These are phyloP conservation scores for Aspergillus glaucus DNA, from an alignment of 2,329 filamentous ascomycete species.

Conservation along the genomic window DNA sequence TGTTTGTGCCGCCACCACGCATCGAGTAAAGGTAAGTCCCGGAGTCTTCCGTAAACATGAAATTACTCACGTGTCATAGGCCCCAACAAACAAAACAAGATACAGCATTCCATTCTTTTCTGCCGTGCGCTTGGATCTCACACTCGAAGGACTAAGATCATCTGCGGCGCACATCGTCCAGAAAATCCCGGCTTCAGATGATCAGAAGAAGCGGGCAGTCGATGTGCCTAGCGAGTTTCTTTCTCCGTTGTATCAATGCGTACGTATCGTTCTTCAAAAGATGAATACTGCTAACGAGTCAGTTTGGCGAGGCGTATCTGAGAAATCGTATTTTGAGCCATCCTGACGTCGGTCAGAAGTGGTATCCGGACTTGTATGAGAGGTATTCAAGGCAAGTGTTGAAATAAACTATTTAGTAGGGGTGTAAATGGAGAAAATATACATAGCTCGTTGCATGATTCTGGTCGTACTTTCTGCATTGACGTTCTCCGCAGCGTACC, in stretches of 20 bases:
- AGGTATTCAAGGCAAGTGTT: constrained; percentile 22
- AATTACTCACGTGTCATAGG: constrained; percentile 10
- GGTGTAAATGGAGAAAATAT: background rate
- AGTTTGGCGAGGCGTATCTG: constrained; percentile 33
- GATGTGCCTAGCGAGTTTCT: constrained; percentile 34
- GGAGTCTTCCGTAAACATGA: no score
- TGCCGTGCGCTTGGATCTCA: constrained; percentile 45
- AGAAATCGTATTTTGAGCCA: constrained; percentile 33
- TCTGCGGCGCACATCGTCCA: constrained; percentile 27
- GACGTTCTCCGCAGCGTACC: no score
- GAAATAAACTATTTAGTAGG: background rate
- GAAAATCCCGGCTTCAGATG: constrained; percentile 23
- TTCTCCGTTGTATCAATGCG: constrained; percentile 30
- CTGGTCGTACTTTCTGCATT: no score
- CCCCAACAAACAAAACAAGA: constrained; percentile 23
- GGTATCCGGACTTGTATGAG: constrained; percentile 29
- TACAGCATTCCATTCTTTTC: constrained; percentile 53
- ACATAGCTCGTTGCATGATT: no score
- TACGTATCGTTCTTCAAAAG: constrained; percentile 10
- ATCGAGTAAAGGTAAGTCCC: constrained; percentile 28
- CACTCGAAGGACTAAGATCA: constrained; percentile 36
- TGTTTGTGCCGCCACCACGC: constrained; percentile 42
- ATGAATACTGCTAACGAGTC: background rate
- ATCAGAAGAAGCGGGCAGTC: constrained; percentile 25
- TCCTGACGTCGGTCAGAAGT: constrained; percentile 29